phyloP scores from a whole-genome alignment of 2,329 filamentous ascomycete species.

The Fusarium zealandicum region DNA sequence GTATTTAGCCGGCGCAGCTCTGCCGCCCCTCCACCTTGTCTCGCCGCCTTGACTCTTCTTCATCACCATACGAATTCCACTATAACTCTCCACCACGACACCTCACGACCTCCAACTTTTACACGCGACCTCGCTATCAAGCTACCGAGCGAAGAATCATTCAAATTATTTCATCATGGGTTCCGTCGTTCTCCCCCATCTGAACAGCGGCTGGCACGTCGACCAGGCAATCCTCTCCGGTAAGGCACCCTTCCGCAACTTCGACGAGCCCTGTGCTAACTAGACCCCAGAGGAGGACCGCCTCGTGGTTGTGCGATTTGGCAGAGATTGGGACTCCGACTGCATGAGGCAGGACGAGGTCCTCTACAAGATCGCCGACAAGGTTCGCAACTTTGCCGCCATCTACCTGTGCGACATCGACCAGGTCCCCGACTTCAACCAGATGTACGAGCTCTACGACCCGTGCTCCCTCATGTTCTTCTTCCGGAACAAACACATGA shows the following conservation, averaged over 20 bases:
- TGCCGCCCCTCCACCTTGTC: not conserved
- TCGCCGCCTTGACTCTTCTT: slow-evolving; percentile 16
- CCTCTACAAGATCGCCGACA: slow-evolving; percentile 90
- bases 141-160: not conserved
- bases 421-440: slow-evolving; percentile 89
- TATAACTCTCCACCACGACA: not conserved
- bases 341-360: slow-evolving; percentile 84
- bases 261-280: slow-evolving; percentile 9
- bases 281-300: slow-evolving; percentile 76
- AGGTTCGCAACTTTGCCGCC: slow-evolving; percentile 90
- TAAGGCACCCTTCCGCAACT: not conserved
- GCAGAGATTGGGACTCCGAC: slow-evolving; percentile 81
- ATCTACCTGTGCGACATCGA: slow-evolving; percentile 96
- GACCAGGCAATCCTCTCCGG: slow-evolving; percentile 84
- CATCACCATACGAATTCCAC: slow-evolving; percentile 7
- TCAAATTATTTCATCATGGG: slow-evolving; percentile 58
- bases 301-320: slow-evolving; percentile 92
- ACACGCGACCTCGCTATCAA: not conserved
- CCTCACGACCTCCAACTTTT: not conserved
- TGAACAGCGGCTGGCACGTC: slow-evolving; percentile 95
- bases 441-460: slow-evolving; percentile 94
- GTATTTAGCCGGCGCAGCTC: not conserved
- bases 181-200: slow-evolving; percentile 90
- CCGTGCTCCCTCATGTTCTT: slow-evolving; percentile 96
- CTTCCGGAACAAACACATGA: slow-evolving; percentile 98